Evolutionary conservation across 441 rosid species (phyloP).

Genomic region (Populus hybrid): DNA sequence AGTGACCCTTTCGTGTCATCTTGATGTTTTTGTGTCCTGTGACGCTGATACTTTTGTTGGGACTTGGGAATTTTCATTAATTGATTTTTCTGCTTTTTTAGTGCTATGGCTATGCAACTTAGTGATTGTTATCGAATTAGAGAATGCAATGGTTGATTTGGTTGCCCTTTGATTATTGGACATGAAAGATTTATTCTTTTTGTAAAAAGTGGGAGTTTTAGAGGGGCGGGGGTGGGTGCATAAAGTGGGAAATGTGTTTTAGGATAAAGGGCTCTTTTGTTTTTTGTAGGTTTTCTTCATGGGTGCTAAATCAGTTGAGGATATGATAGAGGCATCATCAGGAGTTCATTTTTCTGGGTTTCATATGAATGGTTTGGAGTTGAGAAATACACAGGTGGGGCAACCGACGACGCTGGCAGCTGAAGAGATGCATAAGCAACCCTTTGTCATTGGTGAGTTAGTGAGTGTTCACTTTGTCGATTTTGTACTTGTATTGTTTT

Average conservation of each 20-base stretch:
- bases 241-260: not conserved
- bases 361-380: conserved; percentile 64
- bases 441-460: conserved; percentile 84
- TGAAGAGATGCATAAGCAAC: conserved; percentile 62
- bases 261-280: not conserved
- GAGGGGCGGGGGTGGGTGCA: too few species aligned
- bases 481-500: not conserved
- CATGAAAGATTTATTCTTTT: not conserved
- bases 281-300: conserved; percentile 37
- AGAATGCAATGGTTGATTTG: conserved; percentile 6
- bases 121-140: not conserved
- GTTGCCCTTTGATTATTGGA: conserved; percentile 7
- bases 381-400: conserved; percentile 32
- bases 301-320: conserved; percentile 66
- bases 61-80: conserved; percentile 2
- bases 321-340: conserved; percentile 77
- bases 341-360: conserved; percentile 89
- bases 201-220: not conserved
- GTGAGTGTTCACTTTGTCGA: not conserved
- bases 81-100: not conserved
- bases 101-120: conserved; percentile 1
- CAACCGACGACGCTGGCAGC: conserved; percentile 49
- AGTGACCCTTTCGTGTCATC: not conserved
- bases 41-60: not conserved
- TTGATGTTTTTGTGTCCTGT: conserved; percentile 8